Percentiles rank a stretch among this genome's conserved stretches.
phyloP scores from a whole-genome alignment of 805 yeast genomes.

The Candida andamanensis region DNA sequence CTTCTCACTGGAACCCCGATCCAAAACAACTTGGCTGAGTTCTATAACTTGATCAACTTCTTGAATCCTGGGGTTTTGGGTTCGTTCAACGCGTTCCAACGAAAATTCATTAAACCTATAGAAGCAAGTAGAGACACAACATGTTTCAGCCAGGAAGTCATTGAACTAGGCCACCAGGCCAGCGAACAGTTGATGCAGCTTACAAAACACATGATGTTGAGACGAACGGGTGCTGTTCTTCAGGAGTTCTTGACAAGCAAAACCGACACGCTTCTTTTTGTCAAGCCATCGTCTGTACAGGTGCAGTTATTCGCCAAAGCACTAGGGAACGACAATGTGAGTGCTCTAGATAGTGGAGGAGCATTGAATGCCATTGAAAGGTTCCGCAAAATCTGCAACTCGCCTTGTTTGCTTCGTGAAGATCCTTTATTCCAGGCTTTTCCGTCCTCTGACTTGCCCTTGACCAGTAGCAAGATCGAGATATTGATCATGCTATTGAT shows the following conservation, averaged over 20 bases:
- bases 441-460: constrained; percentile 2
- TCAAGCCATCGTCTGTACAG: constrained; percentile 69
- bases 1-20: constrained; percentile 88
- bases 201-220: constrained; percentile 62
- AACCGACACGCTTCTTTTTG: constrained; percentile 71
- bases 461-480: constrained; percentile 58
- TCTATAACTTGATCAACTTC: constrained; percentile 74
- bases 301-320: constrained; percentile 49
- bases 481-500: constrained; percentile 53
- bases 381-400: constrained; percentile 77
- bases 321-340: constrained; percentile 2
- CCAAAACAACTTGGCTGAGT: constrained; percentile 86
- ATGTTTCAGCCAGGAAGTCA: constrained; percentile 45
- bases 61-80: constrained; percentile 83
- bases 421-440: constrained; percentile 40
- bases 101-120: constrained; percentile 65
- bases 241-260: constrained; percentile 62
- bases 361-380: constrained; percentile 67
- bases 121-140: constrained; percentile 58
- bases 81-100: constrained; percentile 50
- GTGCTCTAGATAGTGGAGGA: constrained; percentile 19
- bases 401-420: constrained; percentile 57
- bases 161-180: constrained; percentile 53
- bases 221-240: constrained; percentile 63
- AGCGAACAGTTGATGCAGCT: constrained; percentile 59